Evolutionary conservation across 768 basidiomycete species (phyloP).

Genomic region (Rhizopogon vulgaris): DNA sequence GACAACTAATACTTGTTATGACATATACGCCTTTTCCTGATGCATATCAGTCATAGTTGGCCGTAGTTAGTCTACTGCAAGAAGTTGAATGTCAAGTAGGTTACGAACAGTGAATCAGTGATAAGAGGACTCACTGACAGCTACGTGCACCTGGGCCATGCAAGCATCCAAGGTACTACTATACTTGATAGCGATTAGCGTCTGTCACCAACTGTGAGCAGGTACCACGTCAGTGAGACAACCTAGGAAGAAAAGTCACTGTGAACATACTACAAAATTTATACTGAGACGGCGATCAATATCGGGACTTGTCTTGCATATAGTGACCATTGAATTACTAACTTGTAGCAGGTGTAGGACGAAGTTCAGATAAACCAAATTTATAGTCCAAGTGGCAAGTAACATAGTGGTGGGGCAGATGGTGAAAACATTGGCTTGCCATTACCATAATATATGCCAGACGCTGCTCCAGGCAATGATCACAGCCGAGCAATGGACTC

Average conservation of each 20-base stretch:
- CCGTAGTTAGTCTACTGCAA: no score
- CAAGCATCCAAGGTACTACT: no score
- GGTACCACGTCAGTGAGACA: neutral
- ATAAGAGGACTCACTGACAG: no score
- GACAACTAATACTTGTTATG: no score
- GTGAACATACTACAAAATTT: neutral
- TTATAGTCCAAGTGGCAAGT: neutral
- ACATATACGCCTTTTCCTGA: no score
- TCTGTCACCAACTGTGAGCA: no score
- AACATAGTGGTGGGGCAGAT: neutral
- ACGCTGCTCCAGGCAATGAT: neutral
- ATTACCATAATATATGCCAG: neutral
- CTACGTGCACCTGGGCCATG: no score
- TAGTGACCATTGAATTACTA: neutral
- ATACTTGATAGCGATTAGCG: no score
- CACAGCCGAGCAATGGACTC: neutral
- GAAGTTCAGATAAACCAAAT: neutral
- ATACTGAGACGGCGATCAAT: neutral
- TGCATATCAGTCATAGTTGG: neutral
- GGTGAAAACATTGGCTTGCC: neutral
- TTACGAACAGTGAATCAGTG: no score
- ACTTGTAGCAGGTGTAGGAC: neutral
- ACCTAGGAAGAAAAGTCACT: neutral
- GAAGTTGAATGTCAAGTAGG: no score
- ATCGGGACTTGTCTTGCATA: neutral